Evolutionary conservation across 768 basidiomycete genomes (phyloP), one percentile per base, ranked within the genome.

Genomic region (Amanita pseudoporphyria): DNA sequence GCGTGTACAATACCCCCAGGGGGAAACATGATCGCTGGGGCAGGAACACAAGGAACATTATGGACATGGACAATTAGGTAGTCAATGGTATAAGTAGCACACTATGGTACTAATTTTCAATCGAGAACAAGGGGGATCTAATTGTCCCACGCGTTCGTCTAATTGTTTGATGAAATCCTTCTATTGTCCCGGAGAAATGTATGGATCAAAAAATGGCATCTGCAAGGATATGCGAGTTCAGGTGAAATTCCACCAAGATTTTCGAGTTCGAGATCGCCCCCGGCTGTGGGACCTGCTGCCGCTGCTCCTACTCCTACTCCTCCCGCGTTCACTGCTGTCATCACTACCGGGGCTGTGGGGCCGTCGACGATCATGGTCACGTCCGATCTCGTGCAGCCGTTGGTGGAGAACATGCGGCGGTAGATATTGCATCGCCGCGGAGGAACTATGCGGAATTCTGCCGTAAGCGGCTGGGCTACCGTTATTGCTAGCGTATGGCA

Each of bases 1-100:
- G 66, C 64, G 35, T 71, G 71, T 52, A 65, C 64, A 6, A 67
- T 79, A 58, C 67, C 72, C 0, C 62, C 67, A 55, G 67, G 66
- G 36, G 79, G 77, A 5, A 59, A 59, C 32, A 53, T 66, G 12
- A 60, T 75, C 46, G 59, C 71, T 18, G 72, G 67, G 21, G 67
- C 69, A 41, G 73, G 72, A 4, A 62, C 66, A 6, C 58, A 60
- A 47, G 69, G 68, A 13, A 67, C 54, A 21, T 51, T 73, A 10
- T 73, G 71, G 71, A 59, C 72, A 10, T 76, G 73, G 71, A 56
- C 54, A 28, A 52, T 56, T 33, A 51, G 33, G 37, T 47, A 52
- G 16, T 32, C 21, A 43, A 50, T 16, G 28, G 28, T 36, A 46
- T 9, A 18, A 30, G 31, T 46, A 28, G 26, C n/a, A n/a, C n/a